Percentiles rank a stretch among this genome's conserved stretches.
Conservation (phyloP, 148 eudicot species). For the Rhododendron ovatum region DNA sequence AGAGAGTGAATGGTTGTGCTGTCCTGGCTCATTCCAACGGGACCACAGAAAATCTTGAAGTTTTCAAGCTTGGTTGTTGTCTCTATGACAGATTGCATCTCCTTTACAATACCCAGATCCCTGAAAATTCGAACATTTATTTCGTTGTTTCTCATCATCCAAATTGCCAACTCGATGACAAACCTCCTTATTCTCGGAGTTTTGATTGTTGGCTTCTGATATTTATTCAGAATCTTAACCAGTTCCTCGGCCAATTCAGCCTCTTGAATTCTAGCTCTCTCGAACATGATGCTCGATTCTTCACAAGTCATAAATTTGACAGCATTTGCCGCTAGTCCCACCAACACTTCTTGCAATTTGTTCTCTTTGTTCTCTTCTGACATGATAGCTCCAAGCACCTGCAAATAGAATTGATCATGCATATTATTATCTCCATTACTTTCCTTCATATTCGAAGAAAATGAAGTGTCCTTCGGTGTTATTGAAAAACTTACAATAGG, state of each 20-base stretch:
- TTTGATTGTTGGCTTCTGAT: slow-evolving; percentile 45
- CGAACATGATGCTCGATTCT: slow-evolving; percentile 51
- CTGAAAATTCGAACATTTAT: slow-evolving; percentile 38
- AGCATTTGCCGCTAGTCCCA: slow-evolving; percentile 69
- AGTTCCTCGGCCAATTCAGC: slow-evolving; percentile 47
- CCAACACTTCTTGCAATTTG: slow-evolving; percentile 79
- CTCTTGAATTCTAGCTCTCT: slow-evolving; percentile 38
- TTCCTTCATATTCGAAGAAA: not conserved
- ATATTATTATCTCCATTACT: not conserved
- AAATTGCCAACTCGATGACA: slow-evolving; percentile 68
- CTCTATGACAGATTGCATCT: slow-evolving; percentile 60
- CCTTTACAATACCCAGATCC: slow-evolving; percentile 46
- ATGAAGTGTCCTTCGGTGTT: not conserved
- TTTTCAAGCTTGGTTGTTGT: slow-evolving; percentile 80
- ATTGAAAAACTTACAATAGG: slow-evolving; percentile 52
- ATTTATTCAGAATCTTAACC: slow-evolving; percentile 49
- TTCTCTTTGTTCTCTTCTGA: slow-evolving; percentile 57
- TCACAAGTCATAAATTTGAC: slow-evolving; percentile 47
- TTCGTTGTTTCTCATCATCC: slow-evolving; percentile 70
- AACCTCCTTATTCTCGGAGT: slow-evolving; percentile 80
- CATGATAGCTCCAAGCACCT: slow-evolving; percentile 63
- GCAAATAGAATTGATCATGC: slow-evolving; percentile 15
- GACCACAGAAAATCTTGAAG: slow-evolving; percentile 74
- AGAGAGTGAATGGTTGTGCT: slow-evolving; percentile 49
- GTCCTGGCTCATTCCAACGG: slow-evolving; percentile 64